Evolutionary conservation across 2,329 filamentous ascomycete genomes (phyloP).

Genomic region (Xylariaceae sp.): DNA sequence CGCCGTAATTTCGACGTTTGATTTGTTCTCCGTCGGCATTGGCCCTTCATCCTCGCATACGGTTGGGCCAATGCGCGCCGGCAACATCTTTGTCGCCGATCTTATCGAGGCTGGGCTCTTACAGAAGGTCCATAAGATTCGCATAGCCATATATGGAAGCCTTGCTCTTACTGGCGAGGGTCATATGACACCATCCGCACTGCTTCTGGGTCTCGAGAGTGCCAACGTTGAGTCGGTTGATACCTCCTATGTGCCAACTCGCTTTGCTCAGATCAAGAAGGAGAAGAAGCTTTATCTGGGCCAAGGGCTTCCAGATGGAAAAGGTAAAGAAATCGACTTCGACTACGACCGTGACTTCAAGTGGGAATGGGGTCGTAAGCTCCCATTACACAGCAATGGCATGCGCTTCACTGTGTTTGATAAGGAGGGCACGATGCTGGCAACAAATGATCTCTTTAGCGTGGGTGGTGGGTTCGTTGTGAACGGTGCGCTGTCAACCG

Average conservation of each 20-base stretch:
- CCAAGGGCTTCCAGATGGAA: constrained; percentile 46
- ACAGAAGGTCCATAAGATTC: constrained; percentile 53
- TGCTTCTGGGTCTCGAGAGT: constrained; percentile 56
- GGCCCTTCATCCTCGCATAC: constrained; percentile 59
- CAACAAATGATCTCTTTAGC: constrained; percentile 58
- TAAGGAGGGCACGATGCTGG: constrained; percentile 51
- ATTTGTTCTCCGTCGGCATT: constrained; percentile 59
- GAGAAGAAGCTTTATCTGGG: constrained; percentile 52
- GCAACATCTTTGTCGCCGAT: constrained; percentile 57
- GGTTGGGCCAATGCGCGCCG: constrained; percentile 58
- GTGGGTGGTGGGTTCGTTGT: constrained; percentile 60
- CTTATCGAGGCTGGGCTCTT: constrained; percentile 53
- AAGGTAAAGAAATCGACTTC: constrained; percentile 54
- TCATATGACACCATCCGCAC: constrained; percentile 57
- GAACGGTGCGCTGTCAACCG: constrained; percentile 55
- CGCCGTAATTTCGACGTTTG: constrained; percentile 58
- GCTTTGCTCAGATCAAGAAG: constrained; percentile 54
- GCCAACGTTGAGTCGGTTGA: constrained; percentile 57
- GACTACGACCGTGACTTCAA: constrained; percentile 56
- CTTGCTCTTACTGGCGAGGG: constrained; percentile 57
- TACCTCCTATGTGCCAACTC: constrained; percentile 53
- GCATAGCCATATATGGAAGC: constrained; percentile 56
- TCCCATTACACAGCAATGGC: constrained; percentile 58
- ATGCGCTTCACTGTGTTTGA: constrained; percentile 59
- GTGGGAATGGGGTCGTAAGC: constrained; percentile 58